Percentiles rank a stretch among this genome's conserved stretches.
These are phyloP conservation scores for Botryosphaeria dothidea DNA, from an alignment of 2,329 filamentous ascomycete species.

Conservation along the genomic window DNA sequence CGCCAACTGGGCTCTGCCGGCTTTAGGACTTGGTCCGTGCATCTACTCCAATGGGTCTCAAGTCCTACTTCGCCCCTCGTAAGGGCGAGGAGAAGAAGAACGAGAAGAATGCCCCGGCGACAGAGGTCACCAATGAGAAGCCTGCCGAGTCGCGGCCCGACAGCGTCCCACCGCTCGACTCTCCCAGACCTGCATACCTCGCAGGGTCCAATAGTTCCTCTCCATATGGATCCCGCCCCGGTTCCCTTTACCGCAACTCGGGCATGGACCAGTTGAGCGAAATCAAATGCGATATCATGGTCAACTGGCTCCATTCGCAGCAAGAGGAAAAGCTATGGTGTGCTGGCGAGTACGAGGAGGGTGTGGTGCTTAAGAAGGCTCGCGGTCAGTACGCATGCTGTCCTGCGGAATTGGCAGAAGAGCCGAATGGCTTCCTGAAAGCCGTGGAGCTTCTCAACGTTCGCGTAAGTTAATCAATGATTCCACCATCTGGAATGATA, in stretches of 20 bases:
- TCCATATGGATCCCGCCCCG: conserved; percentile 25
- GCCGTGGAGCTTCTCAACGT: conserved; percentile 55
- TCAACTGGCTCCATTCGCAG: conserved; percentile 64
- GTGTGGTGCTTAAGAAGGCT: conserved; percentile 56
- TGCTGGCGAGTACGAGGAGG: conserved; percentile 50
- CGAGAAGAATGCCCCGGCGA: background rate
- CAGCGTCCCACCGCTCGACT: conserved; percentile 2
- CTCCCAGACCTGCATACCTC: background rate
- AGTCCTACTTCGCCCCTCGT: conserved; percentile 14
- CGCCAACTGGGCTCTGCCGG: background rate
- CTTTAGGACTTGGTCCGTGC: background rate
- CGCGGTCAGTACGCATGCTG: conserved; percentile 55
- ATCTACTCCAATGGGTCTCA: conserved; percentile 8
- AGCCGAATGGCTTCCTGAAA: conserved; percentile 52
- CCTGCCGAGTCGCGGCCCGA: background rate
- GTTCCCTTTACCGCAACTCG: conserved; percentile 40
- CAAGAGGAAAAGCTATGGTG: conserved; percentile 60
- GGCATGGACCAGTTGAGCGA: conserved; percentile 50
- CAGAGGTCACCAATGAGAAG: conserved; percentile 7
- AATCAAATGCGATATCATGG: conserved; percentile 63
- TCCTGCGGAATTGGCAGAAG: conserved; percentile 48
- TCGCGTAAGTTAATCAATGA: conserved; percentile 42
- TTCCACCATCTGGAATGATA: conserved; percentile 8
- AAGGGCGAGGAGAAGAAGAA: conserved; percentile 13
- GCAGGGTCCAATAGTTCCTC: background rate